Base-by-base conservation (phyloP, 495 filamentous ascomycete genomes). In the Podospora australis region DNA sequence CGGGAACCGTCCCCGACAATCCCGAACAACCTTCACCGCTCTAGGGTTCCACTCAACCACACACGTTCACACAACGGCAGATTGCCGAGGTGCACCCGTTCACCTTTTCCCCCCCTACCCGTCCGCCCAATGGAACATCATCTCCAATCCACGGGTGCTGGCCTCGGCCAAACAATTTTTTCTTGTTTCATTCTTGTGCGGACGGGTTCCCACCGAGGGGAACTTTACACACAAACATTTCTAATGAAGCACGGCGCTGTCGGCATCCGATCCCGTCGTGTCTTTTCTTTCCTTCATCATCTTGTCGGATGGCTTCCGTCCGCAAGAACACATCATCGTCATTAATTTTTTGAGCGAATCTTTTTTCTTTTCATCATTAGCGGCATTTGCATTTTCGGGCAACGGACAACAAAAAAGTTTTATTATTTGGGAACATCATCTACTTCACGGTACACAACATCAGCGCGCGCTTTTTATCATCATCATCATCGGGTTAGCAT, bases 371-470 rank as follows among this genome's bases (percentile, higher is more conserved):
- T 36, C n/a, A 16, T 36, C n/a, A 34, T 14, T 17, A 36, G 32
- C 32, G 32, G 32, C 32, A 36, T 36, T 34, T 36, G 32, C 32
- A 36, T 36, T 36, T 36, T 36, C 32, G 32, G 32, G 32, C n/a
- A n/a, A n/a, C n/a, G n/a, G n/a, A 36, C 14, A n/a, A 36, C 32
- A 36, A 36, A 36, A 36, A 36, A 36, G 32, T 36, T 36, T 36
- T 14, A 16, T 36, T 34, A 16, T 14, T 16, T 36, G 14, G 32
- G 32, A 17, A 17, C 32, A 36, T 36, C 7, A 13, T 34, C 11
- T 34, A 34, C 32, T 36, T 36, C 32, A 4, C 32, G 19, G 32
- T 36, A 36, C 32, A 36, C 32, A 3, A 14, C n/a, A 36, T 36
- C 32, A 36, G 14, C 32, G 19, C n/a, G 32, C 32, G 32, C 32